phyloP scores from a whole-genome alignment of 2,329 filamentous ascomycete genomes.

The Trematosphaeria pertusa region DNA sequence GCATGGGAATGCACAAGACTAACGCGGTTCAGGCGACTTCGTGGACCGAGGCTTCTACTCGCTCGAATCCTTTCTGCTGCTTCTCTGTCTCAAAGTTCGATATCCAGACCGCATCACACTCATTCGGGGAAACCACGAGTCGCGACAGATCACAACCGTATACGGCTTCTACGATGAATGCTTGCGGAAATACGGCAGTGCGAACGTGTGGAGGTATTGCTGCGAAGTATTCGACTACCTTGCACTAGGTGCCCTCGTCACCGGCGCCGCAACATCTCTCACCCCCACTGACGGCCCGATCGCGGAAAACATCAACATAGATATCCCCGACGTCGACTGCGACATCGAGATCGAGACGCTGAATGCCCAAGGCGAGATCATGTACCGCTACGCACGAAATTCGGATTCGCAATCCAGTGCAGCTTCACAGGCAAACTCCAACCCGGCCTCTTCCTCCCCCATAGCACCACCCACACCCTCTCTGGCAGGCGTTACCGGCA shows the following conservation, averaged over 20 bases:
- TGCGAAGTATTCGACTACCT: slow-evolving; percentile 99
- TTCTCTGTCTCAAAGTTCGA: slow-evolving; percentile 96
- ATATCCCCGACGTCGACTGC: slow-evolving; percentile 63
- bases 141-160: slow-evolving; percentile 78
- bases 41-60: slow-evolving; percentile 99
- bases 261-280: slow-evolving; percentile 77
- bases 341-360: slow-evolving; percentile 94
- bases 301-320: slow-evolving; percentile 58
- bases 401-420: slow-evolving; percentile 46
- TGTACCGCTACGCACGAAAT: slow-evolving; percentile 71
- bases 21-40: slow-evolving; percentile 77
- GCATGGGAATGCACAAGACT: slow-evolving; percentile 12
- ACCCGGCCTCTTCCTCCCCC: slow-evolving; percentile 43
- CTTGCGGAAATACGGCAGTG: slow-evolving; percentile 70
- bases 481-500: slow-evolving; percentile 76
- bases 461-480: slow-evolving; percentile 51
- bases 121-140: slow-evolving; percentile 89
- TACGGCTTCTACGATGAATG: slow-evolving; percentile 83
- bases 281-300: slow-evolving; percentile 65
- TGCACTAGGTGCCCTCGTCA: slow-evolving; percentile 84
- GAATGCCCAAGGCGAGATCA: slow-evolving; percentile 80
- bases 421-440: slow-evolving; percentile 38
- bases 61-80: slow-evolving; percentile 94
- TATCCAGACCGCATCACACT: slow-evolving; percentile 98
- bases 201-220: slow-evolving; percentile 63